Percentiles rank a stretch among this genome's conserved stretches.
phyloP scores from a whole-genome alignment of 257 asterid species.

The Voacanga thouarsii region DNA sequence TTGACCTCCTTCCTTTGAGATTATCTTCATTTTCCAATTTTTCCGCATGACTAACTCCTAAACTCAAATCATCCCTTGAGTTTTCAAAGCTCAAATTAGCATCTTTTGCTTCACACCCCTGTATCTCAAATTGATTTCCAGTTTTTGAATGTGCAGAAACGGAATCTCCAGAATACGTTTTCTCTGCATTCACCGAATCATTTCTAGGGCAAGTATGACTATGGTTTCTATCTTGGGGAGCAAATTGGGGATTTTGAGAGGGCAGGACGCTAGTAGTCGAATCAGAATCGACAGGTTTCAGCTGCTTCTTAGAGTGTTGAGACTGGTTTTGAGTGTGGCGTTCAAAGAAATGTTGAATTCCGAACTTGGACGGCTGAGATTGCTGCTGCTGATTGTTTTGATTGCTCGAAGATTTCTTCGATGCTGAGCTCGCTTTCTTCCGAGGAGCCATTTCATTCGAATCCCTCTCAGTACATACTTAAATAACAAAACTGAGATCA shows the following conservation, averaged over 20 bases:
- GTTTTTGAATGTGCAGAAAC: background rate
- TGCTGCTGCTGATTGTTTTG: slow-evolving; percentile 39
- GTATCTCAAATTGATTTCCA: slow-evolving; percentile 5
- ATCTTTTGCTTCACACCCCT: slow-evolving; percentile 11
- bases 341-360: slow-evolving; percentile 92
- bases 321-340: slow-evolving; percentile 66
- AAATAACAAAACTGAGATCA: background rate
- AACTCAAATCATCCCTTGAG: slow-evolving; percentile 17
- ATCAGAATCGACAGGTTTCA: slow-evolving; percentile 16
- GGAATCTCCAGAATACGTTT: background rate
- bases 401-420: slow-evolving; percentile 52
- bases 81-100: slow-evolving; percentile 9
- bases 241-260: slow-evolving; percentile 23
- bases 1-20: slow-evolving; percentile 27
- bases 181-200: slow-evolving; percentile 8
- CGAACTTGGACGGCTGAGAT: slow-evolving; percentile 75
- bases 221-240: slow-evolving; percentile 14
- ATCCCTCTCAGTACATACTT: background rate
- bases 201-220: slow-evolving; percentile 23
- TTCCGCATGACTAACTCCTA: slow-evolving; percentile 18
- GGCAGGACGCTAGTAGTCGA: slow-evolving; percentile 19
- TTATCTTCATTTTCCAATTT: slow-evolving; percentile 14
- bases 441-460: slow-evolving; percentile 61
- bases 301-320: slow-evolving; percentile 30
- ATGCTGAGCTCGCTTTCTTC: slow-evolving; percentile 56